phyloP scores from a whole-genome alignment of 129 eudicot species.

The Scalesia atractyloides region DNA sequence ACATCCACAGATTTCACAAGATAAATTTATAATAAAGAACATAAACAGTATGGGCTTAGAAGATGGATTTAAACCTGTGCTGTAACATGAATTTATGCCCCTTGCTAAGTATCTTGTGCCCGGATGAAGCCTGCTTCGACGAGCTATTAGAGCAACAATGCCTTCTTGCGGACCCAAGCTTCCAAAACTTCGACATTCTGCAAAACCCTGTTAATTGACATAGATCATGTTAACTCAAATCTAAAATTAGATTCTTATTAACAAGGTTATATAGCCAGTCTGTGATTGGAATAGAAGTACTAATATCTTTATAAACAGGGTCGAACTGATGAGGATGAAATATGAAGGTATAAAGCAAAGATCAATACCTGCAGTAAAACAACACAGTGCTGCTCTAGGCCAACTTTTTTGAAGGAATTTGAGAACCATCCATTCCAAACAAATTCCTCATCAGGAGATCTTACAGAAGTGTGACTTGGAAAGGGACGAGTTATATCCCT shows the following conservation, averaged over 20 bases:
- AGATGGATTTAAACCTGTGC: conserved; percentile 70
- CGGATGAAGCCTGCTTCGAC: conserved; percentile 98
- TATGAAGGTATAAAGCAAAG: conserved; percentile 14
- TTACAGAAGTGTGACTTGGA: conserved; percentile 72
- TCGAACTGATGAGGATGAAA: neutral
- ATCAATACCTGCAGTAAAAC: conserved; percentile 77
- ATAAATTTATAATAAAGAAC: conserved; percentile 15
- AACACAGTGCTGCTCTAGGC: conserved; percentile 84
- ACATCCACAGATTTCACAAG: conserved; percentile 23
- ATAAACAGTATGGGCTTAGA: conserved; percentile 6
- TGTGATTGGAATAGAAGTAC: neutral
- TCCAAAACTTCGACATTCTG: conserved; percentile 86
- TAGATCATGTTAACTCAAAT: conserved; percentile 8
- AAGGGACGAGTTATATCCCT: conserved; percentile 92
- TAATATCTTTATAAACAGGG: neutral
- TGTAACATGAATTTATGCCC: conserved; percentile 82
- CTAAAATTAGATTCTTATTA: neutral
- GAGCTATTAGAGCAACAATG: conserved; percentile 87
- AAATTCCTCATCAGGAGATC: conserved; percentile 87
- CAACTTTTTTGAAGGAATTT: conserved; percentile 65
- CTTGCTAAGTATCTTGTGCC: conserved; percentile 98
- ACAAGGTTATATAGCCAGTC: neutral
- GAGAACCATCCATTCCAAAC: conserved; percentile 98
- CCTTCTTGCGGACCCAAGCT: conserved; percentile 94
- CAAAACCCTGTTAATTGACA: conserved; percentile 70